Evolutionary conservation across 2,329 filamentous ascomycete genomes (phyloP).

Genomic region (Curvularia sp.): DNA sequence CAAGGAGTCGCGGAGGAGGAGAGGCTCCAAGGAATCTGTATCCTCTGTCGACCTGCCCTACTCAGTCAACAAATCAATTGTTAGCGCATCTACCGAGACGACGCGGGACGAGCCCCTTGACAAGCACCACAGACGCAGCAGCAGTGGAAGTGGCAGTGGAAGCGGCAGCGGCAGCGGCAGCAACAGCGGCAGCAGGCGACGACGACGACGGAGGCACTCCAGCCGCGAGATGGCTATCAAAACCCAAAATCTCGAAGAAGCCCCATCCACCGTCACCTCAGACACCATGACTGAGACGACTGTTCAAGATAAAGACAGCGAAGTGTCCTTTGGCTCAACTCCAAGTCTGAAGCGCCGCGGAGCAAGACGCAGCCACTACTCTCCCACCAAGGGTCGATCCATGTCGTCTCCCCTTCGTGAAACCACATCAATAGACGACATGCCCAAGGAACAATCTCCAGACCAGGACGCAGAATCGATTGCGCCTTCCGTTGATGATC

Average conservation of each 20-base stretch:
- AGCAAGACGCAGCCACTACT: conserved; percentile 50
- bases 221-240: conserved; percentile 40
- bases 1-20: conserved; percentile 44
- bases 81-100: conserved; percentile 34
- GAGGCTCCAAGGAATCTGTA: conserved; percentile 40
- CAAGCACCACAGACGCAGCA: conserved; percentile 32
- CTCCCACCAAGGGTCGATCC: conserved; percentile 51
- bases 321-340: conserved; percentile 38
- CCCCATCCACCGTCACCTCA: conserved; percentile 31
- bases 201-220: conserved; percentile 37
- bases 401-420: conserved; percentile 43
- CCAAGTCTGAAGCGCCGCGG: conserved; percentile 50
- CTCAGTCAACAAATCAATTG: conserved; percentile 37
- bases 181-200: conserved; percentile 34
- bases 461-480: conserved; percentile 42
- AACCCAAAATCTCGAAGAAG: conserved; percentile 32
- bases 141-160: conserved; percentile 33
- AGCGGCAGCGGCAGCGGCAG: conserved; percentile 34
- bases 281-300: conserved; percentile 30
- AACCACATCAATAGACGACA: conserved; percentile 35
- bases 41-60: conserved; percentile 36
- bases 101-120: conserved; percentile 29
- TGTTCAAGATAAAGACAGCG: conserved; percentile 23
- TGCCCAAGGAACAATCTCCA: conserved; percentile 24
- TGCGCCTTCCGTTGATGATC: conserved; percentile 46